Conservation (phyloP, 2,329 filamentous ascomycete genomes). For the Talaromyces sp. region DNA sequence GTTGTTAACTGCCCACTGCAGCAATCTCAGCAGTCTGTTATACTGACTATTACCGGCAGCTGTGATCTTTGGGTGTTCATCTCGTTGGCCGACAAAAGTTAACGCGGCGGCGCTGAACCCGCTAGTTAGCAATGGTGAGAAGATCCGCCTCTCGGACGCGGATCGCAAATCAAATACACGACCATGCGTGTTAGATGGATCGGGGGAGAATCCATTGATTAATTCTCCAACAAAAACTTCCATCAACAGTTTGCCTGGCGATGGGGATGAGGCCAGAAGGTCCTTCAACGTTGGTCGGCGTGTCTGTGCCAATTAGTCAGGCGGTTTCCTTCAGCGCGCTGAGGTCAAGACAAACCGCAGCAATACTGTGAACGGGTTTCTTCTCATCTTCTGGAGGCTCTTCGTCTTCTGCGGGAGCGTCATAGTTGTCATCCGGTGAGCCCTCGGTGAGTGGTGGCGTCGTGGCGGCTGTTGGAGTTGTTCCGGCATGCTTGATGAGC, state of each 20-base stretch:
- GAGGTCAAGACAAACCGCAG: not conserved
- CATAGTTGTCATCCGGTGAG: not conserved
- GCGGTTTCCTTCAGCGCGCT: not conserved
- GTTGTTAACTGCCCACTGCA: conserved; percentile 18
- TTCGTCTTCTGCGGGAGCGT: not conserved
- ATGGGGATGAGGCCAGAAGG: conserved; percentile 14
- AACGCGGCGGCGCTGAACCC: conserved; percentile 22
- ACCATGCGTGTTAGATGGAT: conserved; percentile 12
- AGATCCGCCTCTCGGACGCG: conserved; percentile 20
- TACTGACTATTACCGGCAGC: conserved; percentile 19
- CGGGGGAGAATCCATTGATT: conserved; percentile 21
- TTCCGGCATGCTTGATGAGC: conserved; percentile 13
- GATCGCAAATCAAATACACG: conserved; percentile 21
- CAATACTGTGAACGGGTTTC: not conserved
- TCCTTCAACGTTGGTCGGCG: not conserved
- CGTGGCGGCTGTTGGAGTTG: not conserved
- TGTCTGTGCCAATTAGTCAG: not conserved
- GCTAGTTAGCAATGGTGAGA: conserved; percentile 20
- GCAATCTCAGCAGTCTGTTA: conserved; percentile 14
- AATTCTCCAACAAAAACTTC: conserved; percentile 22
- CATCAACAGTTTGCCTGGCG: conserved; percentile 16
- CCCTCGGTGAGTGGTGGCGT: not conserved
- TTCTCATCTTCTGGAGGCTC: not conserved
- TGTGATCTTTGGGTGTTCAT: conserved; percentile 17
- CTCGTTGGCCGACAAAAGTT: conserved; percentile 19